Base-by-base conservation (phyloP, 768 basidiomycete genomes). In the Mrakia frigida region DNA sequence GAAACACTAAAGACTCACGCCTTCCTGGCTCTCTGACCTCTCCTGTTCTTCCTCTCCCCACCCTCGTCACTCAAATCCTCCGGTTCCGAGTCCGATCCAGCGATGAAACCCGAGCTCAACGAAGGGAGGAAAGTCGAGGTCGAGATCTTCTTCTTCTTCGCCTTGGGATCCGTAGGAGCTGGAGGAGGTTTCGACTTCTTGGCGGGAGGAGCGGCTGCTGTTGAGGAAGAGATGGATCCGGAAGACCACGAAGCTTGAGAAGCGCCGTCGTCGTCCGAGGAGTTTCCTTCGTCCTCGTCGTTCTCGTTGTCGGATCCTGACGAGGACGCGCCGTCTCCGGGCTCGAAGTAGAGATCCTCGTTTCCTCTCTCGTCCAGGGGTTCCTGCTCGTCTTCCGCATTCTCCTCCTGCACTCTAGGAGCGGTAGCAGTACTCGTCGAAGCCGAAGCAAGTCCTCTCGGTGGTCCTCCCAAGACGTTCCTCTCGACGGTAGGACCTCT, bases 11-110 rank as follows among this genome's bases (percentile, higher is more conserved):
- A 25, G 16, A 90, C 95, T 87, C 83, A 97, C 97, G 92, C 92
- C 85, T 91, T 87, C 77, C 97, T 86, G n/a, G 96, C 96, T 69
- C 94, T 85, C 83, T 99, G 97, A 41, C 96, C 97, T 53, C 94
- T 87, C 74, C 96, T 85, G 80, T 99, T 95, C 85, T 92, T 98
- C 85, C 89, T 82, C 23, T 82, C 83, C 11, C 81, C 84, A 53
- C 89, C 89, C 23, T 85, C 87, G 41, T 85, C 85, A 33, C 85
- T 86, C 50, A 84, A 85, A 79, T 90, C 92, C 31, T 84, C 86
- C 77, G 91, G 90, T 81, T 90, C 89, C 78, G 88, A 86, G 80
- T 96, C 94, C 35, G 90, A 91, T 69, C 90, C 89, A 21, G 92
- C 94, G 59, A 90, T 87, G 82, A 91, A 99, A 2, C 95, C 96